Percentiles rank a stretch among this genome's conserved stretches.
These are phyloP conservation scores for Rhododendron molle DNA, from an alignment of 148 eudicot species.

Conservation along the genomic window DNA sequence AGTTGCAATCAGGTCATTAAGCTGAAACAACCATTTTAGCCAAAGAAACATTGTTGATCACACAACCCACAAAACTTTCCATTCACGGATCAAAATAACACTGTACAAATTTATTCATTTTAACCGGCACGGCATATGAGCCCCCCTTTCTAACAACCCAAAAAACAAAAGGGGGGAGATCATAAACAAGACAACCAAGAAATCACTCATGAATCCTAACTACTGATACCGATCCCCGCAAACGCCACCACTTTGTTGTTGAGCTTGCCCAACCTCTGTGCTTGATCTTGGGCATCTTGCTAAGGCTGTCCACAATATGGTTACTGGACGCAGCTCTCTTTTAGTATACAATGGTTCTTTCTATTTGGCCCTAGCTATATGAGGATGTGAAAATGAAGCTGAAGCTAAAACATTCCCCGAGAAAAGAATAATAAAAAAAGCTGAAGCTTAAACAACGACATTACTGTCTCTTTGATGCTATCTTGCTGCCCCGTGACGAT, in stretches of 20 bases:
- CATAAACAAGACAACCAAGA: not conserved
- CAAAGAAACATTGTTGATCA: not conserved
- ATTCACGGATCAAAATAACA: not conserved
- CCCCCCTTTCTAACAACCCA: not conserved
- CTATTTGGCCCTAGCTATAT: not conserved
- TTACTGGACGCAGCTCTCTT: constrained; percentile 5
- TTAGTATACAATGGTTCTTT: not conserved
- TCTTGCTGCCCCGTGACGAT: constrained; percentile 27
- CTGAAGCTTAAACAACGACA: constrained; percentile 8
- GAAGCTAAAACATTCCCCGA: not conserved
- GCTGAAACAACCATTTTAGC: not conserved
- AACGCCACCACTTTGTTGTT: not conserved
- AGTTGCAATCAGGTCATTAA: not conserved
- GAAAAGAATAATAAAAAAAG: not conserved
- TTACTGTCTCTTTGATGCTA: constrained; percentile 28
- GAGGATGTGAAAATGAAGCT: not conserved
- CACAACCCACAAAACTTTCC: not conserved
- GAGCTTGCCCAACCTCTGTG: not conserved
- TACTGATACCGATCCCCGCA: not conserved
- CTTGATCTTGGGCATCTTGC: not conserved
- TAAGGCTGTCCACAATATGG: not conserved
- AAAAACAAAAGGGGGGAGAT: not conserved
- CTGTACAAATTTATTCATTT: constrained; percentile 2
- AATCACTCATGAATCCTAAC: not conserved
- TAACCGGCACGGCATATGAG: not conserved